These are phyloP conservation scores for Maudiozyma pseudohumilis DNA, from an alignment of 805 yeast species.

Conservation along the genomic window DNA sequence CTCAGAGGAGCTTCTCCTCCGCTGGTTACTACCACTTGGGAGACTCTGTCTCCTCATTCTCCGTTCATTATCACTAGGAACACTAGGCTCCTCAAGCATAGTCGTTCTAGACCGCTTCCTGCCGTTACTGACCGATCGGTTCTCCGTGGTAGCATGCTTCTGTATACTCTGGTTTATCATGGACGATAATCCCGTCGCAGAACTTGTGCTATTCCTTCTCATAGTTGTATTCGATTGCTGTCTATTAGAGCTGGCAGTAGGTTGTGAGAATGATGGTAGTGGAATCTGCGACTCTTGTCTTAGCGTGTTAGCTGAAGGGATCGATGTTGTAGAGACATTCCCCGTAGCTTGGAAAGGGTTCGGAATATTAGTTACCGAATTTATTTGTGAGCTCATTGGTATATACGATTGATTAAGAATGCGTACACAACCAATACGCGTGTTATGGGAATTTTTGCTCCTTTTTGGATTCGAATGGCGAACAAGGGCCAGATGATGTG, in stretches of 20 bases:
- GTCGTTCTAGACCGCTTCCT: slow-evolving; percentile 18
- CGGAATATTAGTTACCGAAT: too few species aligned
- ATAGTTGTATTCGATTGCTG: slow-evolving; percentile 3
- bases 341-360: slow-evolving; percentile 5
- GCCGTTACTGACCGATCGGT: not conserved
- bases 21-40: not conserved
- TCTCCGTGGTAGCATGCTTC: slow-evolving; percentile 3
- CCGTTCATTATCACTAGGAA: not conserved
- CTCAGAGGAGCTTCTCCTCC: not conserved
- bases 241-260: not conserved
- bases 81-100: slow-evolving; percentile 5
- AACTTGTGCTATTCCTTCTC: slow-evolving; percentile 18
- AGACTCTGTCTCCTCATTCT: slow-evolving; percentile 2
- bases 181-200: slow-evolving; percentile 16
- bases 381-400: too few species aligned
- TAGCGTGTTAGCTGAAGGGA: slow-evolving; percentile 1
- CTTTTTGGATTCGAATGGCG: too few species aligned
- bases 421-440: too few species aligned
- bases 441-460: too few species aligned
- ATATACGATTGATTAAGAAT: too few species aligned
- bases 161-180: slow-evolving; percentile 23
- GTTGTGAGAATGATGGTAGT: slow-evolving; percentile 2
- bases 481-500: too few species aligned
- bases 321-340: not conserved
- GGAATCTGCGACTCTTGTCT: slow-evolving; percentile 8